phyloP scores from a whole-genome alignment of 106 monocot genomes.

The Dioscorea alata region DNA sequence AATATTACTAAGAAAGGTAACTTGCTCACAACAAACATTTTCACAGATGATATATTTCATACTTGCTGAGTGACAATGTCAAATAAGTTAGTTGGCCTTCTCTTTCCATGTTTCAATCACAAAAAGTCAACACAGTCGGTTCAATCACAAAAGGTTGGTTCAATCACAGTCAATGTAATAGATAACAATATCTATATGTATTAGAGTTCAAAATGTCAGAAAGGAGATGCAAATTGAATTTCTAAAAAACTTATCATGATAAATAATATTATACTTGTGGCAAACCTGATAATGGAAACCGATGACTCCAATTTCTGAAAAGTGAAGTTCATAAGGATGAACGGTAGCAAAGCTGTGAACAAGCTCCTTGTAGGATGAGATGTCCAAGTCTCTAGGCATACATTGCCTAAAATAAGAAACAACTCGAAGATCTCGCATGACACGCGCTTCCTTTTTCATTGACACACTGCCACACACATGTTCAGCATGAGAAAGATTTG shows the following conservation, averaged over 20 bases:
- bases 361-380: constrained; percentile 37
- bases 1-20: no score
- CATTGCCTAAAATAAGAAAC: constrained; percentile 74
- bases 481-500: not conserved
- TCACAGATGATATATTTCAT: not conserved
- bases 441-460: constrained; percentile 46
- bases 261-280: not conserved
- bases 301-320: constrained; percentile 39
- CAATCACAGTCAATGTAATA: no score
- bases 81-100: not conserved
- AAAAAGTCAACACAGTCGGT: not conserved
- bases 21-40: not conserved
- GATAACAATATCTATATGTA: no score
- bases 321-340: constrained; percentile 44
- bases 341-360: constrained; percentile 46
- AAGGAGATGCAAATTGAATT: not conserved
- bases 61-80: not conserved
- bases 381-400: constrained; percentile 35
- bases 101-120: not conserved
- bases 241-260: not conserved
- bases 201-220: no score
- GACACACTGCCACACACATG: constrained; percentile 25
- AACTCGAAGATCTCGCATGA: constrained; percentile 49
- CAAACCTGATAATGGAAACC: constrained; percentile 42
- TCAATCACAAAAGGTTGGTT: no score